phyloP scores from a whole-genome alignment of 2,329 filamentous ascomycete genomes.

The Epichloe typhina region DNA sequence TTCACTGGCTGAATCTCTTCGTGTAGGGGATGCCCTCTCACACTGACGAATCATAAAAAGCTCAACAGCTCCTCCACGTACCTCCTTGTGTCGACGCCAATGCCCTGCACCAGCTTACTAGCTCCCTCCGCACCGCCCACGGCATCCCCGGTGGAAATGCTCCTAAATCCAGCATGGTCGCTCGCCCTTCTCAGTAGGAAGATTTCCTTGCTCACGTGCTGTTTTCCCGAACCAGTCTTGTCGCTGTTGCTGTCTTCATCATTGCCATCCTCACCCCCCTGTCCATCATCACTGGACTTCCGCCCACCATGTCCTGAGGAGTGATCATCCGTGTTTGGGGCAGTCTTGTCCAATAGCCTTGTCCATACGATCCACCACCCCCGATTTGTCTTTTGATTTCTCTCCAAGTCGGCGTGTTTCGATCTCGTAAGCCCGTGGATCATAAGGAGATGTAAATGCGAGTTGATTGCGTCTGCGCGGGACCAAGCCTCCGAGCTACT shows the following conservation, averaged over 20 bases:
- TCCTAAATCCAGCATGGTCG: slow-evolving; percentile 33
- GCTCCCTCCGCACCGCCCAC: slow-evolving; percentile 40
- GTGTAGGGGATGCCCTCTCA: no score
- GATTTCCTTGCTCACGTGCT: slow-evolving; percentile 39
- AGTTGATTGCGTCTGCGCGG: slow-evolving; percentile 49
- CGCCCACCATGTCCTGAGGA: not conserved
- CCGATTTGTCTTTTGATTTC: slow-evolving; percentile 51
- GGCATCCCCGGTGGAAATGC: slow-evolving; percentile 21
- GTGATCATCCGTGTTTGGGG: slow-evolving; percentile 8
- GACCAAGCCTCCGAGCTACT: slow-evolving; percentile 32
- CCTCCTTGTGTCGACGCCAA: slow-evolving; percentile 62
- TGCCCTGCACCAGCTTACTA: slow-evolving; percentile 52
- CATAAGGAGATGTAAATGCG: slow-evolving; percentile 50
- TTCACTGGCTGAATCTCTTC: no score
- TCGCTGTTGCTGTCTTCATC: not conserved
- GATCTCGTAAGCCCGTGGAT: slow-evolving; percentile 33
- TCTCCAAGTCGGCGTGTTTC: slow-evolving; percentile 36
- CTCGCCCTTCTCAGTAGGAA: slow-evolving; percentile 47
- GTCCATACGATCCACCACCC: slow-evolving; percentile 63
- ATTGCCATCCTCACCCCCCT: slow-evolving; percentile 8
- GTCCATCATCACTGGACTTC: no score
- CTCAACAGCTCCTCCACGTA: slow-evolving; percentile 64
- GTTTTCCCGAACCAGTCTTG: slow-evolving; percentile 1
- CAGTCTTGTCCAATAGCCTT: slow-evolving; percentile 31
- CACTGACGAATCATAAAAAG: slow-evolving; percentile 23